phyloP scores from a whole-genome alignment of 768 basidiomycete genomes.

The Mrakia gelida region DNA sequence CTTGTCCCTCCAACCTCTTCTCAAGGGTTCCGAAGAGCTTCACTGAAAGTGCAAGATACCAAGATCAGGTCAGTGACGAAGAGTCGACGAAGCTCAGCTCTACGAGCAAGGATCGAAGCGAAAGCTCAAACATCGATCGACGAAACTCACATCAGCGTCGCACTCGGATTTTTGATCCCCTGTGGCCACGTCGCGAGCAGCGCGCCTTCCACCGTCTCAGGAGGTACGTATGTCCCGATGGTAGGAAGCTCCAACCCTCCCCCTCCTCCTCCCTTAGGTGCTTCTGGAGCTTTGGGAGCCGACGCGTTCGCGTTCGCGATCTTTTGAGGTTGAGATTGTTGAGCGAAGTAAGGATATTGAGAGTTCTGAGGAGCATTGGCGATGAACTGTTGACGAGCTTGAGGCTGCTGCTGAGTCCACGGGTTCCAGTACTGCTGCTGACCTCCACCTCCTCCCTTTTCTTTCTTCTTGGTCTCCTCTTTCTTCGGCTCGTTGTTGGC shows the following conservation, averaged over 20 bases:
- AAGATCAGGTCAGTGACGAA: too few species aligned
- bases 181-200: background rate
- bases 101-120: too few species aligned
- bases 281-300: background rate
- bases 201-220: background rate
- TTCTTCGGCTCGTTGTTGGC: background rate
- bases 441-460: background rate
- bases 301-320: too few species aligned
- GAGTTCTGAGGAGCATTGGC: background rate
- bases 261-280: background rate
- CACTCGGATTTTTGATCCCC: background rate
- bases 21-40: too few species aligned
- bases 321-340: too few species aligned
- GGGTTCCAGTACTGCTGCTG: background rate
- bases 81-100: too few species aligned
- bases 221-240: background rate
- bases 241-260: background rate
- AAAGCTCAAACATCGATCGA: too few species aligned
- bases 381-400: background rate
- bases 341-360: background rate
- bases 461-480: background rate
- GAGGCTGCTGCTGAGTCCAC: background rate
- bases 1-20: too few species aligned
- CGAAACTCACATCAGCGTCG: slow-evolving; percentile 4
- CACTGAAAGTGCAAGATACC: too few species aligned